Base-by-base conservation (phyloP, 306 rosid genomes). In the Morella rubra region DNA sequence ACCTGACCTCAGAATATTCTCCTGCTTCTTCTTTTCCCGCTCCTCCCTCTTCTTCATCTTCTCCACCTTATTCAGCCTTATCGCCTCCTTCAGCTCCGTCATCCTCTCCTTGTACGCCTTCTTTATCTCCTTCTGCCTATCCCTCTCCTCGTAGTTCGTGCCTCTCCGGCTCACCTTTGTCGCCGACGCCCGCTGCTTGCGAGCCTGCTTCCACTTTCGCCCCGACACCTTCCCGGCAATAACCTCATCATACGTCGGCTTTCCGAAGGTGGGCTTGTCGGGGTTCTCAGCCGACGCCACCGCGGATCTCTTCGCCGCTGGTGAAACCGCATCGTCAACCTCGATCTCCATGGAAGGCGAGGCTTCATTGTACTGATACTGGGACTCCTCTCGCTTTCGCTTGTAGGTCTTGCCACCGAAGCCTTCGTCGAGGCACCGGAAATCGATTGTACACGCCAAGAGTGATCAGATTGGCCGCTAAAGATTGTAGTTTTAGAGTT, bases 341-440 rank as follows among this genome's bases (percentile, higher is more conserved):
- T 64, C 69, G 24, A 64, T 40, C 69, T 64, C 69, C 69, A 64
- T 64, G 22, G 69, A 40, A 10, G 69, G 47, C 1, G 45, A 6
- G 20, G 46, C 47, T 8, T 7, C 22, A 20, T 27, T 67, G 32
- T 71, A 7, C 2, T 49, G 69, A 27, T 66, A 15, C 20, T 46
- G 64, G 20, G 75, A 3, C 32, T 85, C 81, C 66, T 90, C 87
- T 51, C 97, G 82, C 66, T 92, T 95, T 41, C 97, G 91, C 80
- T 95, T 92, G 91, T 88, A 88, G 78, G 96, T 95, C 51, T 90
- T 90, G 84, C 98, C 97, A 79, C 97, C 97, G 65, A 95, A 92
- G 12, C 97, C 98, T 69, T 95, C 98, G 44, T 92, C 98, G 6
- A 95, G 89, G 60, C 84, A 73, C 22, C 98, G 93, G 19, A 95